phyloP scores from a whole-genome alignment of 176 grass and related monocot species.

The Alloteropsis semialata region DNA sequence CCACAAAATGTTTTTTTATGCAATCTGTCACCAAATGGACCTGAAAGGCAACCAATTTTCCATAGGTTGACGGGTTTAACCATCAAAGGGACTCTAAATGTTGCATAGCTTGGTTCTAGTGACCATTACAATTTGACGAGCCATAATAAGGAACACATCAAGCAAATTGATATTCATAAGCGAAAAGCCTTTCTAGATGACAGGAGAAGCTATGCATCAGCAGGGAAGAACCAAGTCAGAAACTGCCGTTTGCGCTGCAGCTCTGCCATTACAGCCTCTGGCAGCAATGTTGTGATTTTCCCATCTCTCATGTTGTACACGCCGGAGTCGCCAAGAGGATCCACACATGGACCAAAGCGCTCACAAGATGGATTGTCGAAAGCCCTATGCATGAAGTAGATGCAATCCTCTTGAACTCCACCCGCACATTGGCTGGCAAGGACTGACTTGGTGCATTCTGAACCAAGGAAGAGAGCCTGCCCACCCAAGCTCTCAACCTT shows the following conservation, averaged over 20 bases:
- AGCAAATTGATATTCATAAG: too few relatives aligned
- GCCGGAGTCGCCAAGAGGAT: neutral
- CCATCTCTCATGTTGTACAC: neutral
- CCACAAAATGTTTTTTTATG: too few relatives aligned
- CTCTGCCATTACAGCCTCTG: neutral
- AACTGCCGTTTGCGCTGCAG: neutral
- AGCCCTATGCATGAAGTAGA: slow-evolving; percentile 5
- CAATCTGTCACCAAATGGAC: neutral
- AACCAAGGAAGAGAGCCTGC: neutral
- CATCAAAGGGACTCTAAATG: neutral
- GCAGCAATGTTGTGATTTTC: neutral
- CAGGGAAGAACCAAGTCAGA: slow-evolving; percentile 1
- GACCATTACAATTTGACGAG: neutral
- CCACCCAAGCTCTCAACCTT: neutral
- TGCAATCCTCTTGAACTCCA: slow-evolving; percentile 1
- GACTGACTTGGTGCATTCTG: neutral
- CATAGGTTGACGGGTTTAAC: neutral
- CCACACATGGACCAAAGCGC: too few relatives aligned
- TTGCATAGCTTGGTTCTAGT: neutral
- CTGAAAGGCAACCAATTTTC: neutral
- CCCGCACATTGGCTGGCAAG: neutral
- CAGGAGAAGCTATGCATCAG: neutral
- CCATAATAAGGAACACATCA: neutral
- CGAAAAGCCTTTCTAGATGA: neutral
- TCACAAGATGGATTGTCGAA: too few relatives aligned